Evolutionary conservation across 805 yeast genomes (phyloP), one percentile per base, ranked within the genome.

Genomic region (Hanseniaspora lachancei): DNA sequence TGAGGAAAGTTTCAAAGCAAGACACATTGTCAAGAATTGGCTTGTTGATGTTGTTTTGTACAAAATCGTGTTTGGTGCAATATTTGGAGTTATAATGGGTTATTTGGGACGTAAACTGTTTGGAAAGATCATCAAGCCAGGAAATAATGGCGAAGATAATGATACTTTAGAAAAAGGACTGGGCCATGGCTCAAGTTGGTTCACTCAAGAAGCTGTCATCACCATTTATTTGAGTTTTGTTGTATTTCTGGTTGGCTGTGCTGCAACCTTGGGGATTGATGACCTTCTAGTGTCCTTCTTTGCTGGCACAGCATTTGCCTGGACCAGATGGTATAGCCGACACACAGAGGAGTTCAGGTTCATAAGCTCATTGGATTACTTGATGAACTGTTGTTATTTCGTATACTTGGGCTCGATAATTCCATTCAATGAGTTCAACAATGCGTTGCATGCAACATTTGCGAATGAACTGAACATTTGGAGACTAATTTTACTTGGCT

Each of bases 221-320:
- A 89, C 89, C 1, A 82, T 87, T 63, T 89, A 87, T 64, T 78
- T 89, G 57, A 84, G 87, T 32, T 70, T 89, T 57, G 84, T 96
- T 0, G 75, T 89, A 58, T 81, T 81, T 63, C 86, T 95, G 59
- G 89, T 95, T 2, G 97, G 97, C 1, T 77, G 86, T 57, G 96
- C 96, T 6, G 78, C 95, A 8, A 80, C 87, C 66, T 72, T 87
- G 46, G 96, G 96, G 21, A 87, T 83, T 16, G 96, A 89, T 67
- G 97, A 89, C 68, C 75, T 89, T 62, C 74, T 89, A 58, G 95
- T 86, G 2, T 82, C 95, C 3, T 89, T 89, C 69, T 82, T 95
- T 3, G 96, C 96, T 0, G 97, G 97, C n/a, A 81, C 95, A 2
- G 86, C 96, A 1, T 89, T 89, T 68, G 80, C 95, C 1, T 89